A percentile compares a stretch with the other conserved stretches of the same genome.
These are phyloP conservation scores for Cryptococcus hybrid DNA, from an alignment of 1,284 basidiomycete genomes.

Conservation along the genomic window DNA sequence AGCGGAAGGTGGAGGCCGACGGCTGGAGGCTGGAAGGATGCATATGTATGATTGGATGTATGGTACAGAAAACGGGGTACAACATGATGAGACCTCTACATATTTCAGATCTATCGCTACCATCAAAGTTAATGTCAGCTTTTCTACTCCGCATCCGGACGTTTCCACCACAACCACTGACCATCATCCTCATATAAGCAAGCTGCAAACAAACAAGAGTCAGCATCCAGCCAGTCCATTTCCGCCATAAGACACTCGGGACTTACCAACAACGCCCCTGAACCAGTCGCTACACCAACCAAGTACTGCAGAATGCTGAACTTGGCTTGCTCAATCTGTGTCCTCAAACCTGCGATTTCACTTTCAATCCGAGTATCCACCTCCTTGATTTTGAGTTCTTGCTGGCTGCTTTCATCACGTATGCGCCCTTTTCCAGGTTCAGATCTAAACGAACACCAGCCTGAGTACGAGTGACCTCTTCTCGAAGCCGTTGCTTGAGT, in stretches of 20 bases:
- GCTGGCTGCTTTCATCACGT: conserved; percentile 86
- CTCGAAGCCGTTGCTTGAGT: conserved; percentile 88
- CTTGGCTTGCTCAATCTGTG: conserved; percentile 87
- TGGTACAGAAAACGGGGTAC: too few species aligned
- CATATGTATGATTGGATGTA: too few species aligned
- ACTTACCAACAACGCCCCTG: conserved; percentile 46
- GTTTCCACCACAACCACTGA: conserved; percentile 10
- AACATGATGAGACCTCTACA: too few species aligned
- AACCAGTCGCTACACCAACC: conserved; percentile 50
- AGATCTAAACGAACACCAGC: conserved; percentile 92
- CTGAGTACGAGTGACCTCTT: conserved; percentile 89
- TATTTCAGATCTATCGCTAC: too few species aligned
- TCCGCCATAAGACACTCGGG: background rate
- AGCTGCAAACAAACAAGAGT: conserved; percentile 22
- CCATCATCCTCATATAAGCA: conserved; percentile 51
- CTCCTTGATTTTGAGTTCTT: conserved; percentile 97
- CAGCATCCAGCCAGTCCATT: background rate
- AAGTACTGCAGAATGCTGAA: conserved; percentile 54
- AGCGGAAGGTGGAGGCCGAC: too few species aligned
- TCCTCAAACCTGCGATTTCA: conserved; percentile 87
- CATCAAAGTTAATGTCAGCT: too few species aligned
- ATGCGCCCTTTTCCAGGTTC: conserved; percentile 93
- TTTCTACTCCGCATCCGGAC: too few species aligned
- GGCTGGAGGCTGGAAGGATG: too few species aligned
- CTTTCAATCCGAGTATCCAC: conserved; percentile 97